A percentile compares a stretch with the other conserved stretches of the same genome.
Conservation (phyloP, 108 stramenopile species). For the Asterionellopsis glacialis region DNA sequence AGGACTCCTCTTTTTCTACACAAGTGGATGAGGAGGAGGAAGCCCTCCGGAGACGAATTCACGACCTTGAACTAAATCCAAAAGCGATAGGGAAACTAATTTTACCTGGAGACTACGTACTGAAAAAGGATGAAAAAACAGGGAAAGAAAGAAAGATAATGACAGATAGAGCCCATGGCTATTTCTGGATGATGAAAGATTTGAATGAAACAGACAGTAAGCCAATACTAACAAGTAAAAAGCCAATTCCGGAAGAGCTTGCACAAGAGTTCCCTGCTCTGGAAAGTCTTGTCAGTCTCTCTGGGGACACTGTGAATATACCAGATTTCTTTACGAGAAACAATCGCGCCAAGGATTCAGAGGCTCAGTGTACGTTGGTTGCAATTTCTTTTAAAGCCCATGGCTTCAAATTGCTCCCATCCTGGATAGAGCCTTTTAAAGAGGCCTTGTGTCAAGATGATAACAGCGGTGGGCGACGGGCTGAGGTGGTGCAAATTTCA, state of each 20-base stretch:
- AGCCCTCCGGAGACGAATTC: no score
- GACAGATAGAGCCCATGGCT: conserved; percentile 62
- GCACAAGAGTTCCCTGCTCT: conserved; percentile 64
- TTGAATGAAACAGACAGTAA: conserved; percentile 55
- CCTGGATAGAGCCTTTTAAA: conserved; percentile 74
- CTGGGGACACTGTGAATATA: conserved; percentile 29
- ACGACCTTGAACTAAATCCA: conserved; percentile 54
- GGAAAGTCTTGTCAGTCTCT: conserved; percentile 10
- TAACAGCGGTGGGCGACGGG: conserved; percentile 4
- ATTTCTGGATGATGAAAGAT: conserved; percentile 86
- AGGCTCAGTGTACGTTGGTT: conserved; percentile 58
- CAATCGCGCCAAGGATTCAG: conserved; percentile 33
- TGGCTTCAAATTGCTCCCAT: conserved; percentile 58
- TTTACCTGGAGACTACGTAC: conserved; percentile 58
- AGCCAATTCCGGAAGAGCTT: conserved; percentile 49
- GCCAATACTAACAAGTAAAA: conserved; percentile 58
- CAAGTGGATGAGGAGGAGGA: no score
- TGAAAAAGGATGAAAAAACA: conserved; percentile 49
- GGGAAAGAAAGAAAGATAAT: conserved; percentile 35
- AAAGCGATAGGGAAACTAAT: conserved; percentile 45
- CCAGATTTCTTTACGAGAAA: conserved; percentile 60
- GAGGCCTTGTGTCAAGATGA: conserved; percentile 25
- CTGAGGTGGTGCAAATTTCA: conserved; percentile 12
- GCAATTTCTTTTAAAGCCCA: conserved; percentile 74
- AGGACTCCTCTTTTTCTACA: no score